phyloP scores from a whole-genome alignment of 2,329 filamentous ascomycete species.

The Ophiostoma ips region DNA sequence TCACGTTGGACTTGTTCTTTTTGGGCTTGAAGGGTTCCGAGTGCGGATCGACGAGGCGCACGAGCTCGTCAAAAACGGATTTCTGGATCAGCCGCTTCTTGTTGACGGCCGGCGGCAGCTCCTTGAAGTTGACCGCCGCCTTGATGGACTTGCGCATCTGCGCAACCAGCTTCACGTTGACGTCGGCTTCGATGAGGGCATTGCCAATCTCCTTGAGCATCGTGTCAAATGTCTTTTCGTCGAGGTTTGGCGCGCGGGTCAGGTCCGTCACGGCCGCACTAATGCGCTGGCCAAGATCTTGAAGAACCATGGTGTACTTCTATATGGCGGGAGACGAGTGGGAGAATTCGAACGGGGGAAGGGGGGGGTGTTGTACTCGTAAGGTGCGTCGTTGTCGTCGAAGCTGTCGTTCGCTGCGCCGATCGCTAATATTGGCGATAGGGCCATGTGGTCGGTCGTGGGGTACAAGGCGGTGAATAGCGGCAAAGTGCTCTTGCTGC shows the following conservation, averaged over 20 bases:
- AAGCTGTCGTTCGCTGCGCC: too few relatives aligned
- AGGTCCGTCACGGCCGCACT: slow-evolving; percentile 91
- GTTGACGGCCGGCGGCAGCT: slow-evolving; percentile 80
- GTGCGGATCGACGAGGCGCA: slow-evolving; percentile 89
- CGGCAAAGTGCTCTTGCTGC: too few relatives aligned
- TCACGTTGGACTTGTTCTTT: slow-evolving; percentile 90
- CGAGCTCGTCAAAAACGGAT: slow-evolving; percentile 91
- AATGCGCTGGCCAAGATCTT: slow-evolving; percentile 96
- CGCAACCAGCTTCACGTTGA: slow-evolving; percentile 88
- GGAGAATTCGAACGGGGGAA: too few relatives aligned
- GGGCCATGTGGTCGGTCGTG: too few relatives aligned
- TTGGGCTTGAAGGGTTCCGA: slow-evolving; percentile 92
- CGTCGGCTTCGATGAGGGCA: slow-evolving; percentile 89
- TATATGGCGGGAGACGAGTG: not conserved
- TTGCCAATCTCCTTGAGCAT: slow-evolving; percentile 99
- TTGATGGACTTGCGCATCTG: slow-evolving; percentile 89
- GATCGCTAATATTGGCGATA: too few relatives aligned
- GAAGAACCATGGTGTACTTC: slow-evolving; percentile 65
- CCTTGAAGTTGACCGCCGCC: slow-evolving; percentile 82
- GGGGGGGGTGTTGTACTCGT: too few relatives aligned
- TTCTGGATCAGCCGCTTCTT: slow-evolving; percentile 98
- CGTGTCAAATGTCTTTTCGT: slow-evolving; percentile 96
- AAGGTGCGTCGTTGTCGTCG: too few relatives aligned
- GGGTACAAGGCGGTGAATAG: too few relatives aligned
- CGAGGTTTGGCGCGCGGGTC: slow-evolving; percentile 80